Conservation (phyloP, 305 asterid genomes). For the Solanum hybrid region DNA sequence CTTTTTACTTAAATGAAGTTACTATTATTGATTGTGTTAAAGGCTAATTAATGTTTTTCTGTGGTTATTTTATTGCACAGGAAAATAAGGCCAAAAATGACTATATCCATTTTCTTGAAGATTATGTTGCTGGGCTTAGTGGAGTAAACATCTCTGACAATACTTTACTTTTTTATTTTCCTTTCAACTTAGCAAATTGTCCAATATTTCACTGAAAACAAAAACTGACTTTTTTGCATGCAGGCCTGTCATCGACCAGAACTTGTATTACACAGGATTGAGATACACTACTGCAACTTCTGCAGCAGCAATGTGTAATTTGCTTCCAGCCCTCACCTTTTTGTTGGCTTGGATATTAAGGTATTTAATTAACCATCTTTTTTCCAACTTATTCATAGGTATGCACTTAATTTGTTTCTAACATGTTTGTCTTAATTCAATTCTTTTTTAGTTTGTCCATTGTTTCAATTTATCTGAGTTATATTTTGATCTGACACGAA, state of each 20-base stretch:
- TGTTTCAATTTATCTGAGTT: background rate
- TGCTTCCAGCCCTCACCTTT: conserved; percentile 44
- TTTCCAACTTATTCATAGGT: background rate
- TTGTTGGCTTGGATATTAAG: conserved; percentile 37
- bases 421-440: background rate
- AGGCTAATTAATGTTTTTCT: background rate
- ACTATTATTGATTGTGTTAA: background rate
- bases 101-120: conserved; percentile 38
- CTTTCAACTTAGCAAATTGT: background rate
- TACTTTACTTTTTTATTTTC: background rate
- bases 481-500: too few relatives aligned
- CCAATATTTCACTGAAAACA: background rate
- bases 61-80: conserved; percentile 18
- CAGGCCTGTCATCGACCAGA: conserved; percentile 69
- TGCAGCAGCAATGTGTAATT: conserved; percentile 44
- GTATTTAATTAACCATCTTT: conserved; percentile 1
- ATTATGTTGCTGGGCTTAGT: conserved; percentile 48
- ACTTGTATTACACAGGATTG: conserved; percentile 54
- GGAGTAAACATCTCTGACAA: conserved; percentile 30
- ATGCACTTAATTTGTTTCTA: background rate
- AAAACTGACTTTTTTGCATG: background rate
- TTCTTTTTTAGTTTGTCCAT: too few relatives aligned
- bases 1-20: background rate
- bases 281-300: conserved; percentile 56
- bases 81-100: conserved; percentile 63